phyloP scores from a whole-genome alignment of 768 basidiomycete genomes.

The Rhodocollybia butyracea region DNA sequence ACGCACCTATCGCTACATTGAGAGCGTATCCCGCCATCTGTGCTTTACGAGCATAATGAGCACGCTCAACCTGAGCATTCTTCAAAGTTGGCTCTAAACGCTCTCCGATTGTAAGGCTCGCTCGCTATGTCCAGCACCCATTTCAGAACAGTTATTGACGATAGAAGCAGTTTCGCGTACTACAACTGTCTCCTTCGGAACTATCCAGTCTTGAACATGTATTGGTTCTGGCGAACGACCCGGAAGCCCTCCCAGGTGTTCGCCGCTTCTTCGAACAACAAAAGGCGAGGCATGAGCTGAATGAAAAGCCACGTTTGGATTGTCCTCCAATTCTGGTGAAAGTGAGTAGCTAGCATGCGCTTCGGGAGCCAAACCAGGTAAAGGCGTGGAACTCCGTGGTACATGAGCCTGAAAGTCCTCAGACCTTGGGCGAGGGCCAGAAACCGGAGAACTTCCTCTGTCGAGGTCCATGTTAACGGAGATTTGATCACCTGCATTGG shows the following conservation, averaged over 20 bases:
- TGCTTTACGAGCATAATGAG: conserved; percentile 45
- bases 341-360: not conserved
- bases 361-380: not conserved
- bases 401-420: not conserved
- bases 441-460: too few species aligned
- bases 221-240: not conserved
- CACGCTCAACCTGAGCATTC: conserved; percentile 41
- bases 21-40: conserved; percentile 31
- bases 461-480: too few species aligned
- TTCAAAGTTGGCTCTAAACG: conserved; percentile 53
- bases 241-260: not conserved
- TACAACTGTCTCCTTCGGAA: not conserved
- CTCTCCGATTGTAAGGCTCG: conserved; percentile 41
- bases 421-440: too few species aligned
- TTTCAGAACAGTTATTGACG: not conserved
- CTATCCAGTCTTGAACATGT: not conserved
- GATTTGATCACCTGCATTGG: too few species aligned
- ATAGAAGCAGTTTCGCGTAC: not conserved
- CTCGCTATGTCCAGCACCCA: not conserved
- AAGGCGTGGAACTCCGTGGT: not conserved
- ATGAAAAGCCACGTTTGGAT: not conserved
- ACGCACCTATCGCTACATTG: conserved; percentile 47
- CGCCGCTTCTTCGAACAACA: not conserved
- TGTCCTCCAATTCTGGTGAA: not conserved
- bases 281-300: not conserved